Evolutionary conservation across 2,329 filamentous ascomycete genomes (phyloP), one percentile per base, ranked within the genome.

Genomic region (Westerdykella aurantiaca): DNA sequence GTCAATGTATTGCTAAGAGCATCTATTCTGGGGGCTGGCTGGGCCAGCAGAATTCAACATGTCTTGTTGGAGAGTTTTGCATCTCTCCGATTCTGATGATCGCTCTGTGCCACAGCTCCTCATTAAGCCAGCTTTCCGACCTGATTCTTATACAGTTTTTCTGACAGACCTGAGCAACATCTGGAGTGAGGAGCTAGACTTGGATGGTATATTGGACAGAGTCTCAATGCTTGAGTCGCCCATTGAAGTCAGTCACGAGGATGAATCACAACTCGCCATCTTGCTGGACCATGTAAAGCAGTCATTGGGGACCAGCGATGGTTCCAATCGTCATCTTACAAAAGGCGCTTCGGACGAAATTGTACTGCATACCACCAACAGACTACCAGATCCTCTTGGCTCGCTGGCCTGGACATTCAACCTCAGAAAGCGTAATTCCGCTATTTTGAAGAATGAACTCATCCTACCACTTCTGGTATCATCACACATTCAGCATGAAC

Each of bases 81-180:
- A 54, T 25, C 55, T 66, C 10, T 53, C 50, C 13, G 55, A 61
- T 38, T 47, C 52, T 38, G 42, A 48, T 1, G 46, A 41, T 47
- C 50, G 59, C 33, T 47, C 48, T 21, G 46, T 81, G 5, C 85
- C 84, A 10, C 70, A 76, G 31, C 72, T 90, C 6, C 72, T 90
- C 29, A 72, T 85, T 35, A 85, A 84, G 48, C 71, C 77, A 16
- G 58, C 65, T 22, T 81, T 85, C 56, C 69, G 69, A 5, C 41
- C 70, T 13, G 66, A 74, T 38, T 76, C 79, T 10, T 90, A 90
- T 68, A 74, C 70, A 2, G 62, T 90, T 22, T 74, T 79, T 45
- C 60, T 91, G 33, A 88, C 85, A 2, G 86, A 91, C 60, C 73
- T 89, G 46, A 81, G 78, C 58, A 78, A 82, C 51, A 70, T 89